These are phyloP conservation scores for Capronia coronata DNA, from an alignment of 2,329 filamentous ascomycete genomes.

Conservation along the genomic window DNA sequence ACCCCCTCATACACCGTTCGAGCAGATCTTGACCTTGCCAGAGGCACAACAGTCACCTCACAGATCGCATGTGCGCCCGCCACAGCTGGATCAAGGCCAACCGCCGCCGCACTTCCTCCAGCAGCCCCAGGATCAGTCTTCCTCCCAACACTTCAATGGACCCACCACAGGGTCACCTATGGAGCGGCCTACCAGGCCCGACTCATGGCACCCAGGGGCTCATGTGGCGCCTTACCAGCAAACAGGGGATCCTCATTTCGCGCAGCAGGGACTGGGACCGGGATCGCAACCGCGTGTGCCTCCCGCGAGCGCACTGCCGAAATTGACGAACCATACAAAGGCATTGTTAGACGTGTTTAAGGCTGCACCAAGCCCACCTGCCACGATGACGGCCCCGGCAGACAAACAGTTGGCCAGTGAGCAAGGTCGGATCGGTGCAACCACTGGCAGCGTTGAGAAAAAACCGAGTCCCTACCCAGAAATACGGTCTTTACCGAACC, in stretches of 20 bases:
- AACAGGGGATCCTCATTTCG: constrained; percentile 43
- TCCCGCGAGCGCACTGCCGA: constrained; percentile 52
- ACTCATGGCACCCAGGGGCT: constrained; percentile 27
- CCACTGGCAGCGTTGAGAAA: constrained; percentile 15
- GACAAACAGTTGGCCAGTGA: background rate
- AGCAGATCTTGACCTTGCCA: constrained; percentile 47
- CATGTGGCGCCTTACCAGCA: constrained; percentile 41
- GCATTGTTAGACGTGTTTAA: constrained; percentile 56
- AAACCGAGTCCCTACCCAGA: constrained; percentile 1
- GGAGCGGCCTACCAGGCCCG: constrained; percentile 23
- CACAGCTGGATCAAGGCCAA: constrained; percentile 16
- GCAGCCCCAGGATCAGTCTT: constrained; percentile 14
- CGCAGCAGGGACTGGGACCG: constrained; percentile 33
- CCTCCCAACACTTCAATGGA: constrained; percentile 29
- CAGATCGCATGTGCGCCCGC: constrained; percentile 24
- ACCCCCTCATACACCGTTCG: constrained; percentile 50
- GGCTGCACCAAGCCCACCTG: constrained; percentile 7
- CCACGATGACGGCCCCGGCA: constrained; percentile 14
- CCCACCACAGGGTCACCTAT: constrained; percentile 26
- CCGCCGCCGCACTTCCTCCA: constrained; percentile 18
- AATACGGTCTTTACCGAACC: background rate
- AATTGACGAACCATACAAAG: constrained; percentile 52
- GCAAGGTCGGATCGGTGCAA: background rate
- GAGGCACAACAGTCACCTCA: constrained; percentile 50
- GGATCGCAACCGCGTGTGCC: constrained; percentile 45